Base-by-base conservation (phyloP, 1,284 basidiomycete species). In the Ganoderma lucidum region DNA sequence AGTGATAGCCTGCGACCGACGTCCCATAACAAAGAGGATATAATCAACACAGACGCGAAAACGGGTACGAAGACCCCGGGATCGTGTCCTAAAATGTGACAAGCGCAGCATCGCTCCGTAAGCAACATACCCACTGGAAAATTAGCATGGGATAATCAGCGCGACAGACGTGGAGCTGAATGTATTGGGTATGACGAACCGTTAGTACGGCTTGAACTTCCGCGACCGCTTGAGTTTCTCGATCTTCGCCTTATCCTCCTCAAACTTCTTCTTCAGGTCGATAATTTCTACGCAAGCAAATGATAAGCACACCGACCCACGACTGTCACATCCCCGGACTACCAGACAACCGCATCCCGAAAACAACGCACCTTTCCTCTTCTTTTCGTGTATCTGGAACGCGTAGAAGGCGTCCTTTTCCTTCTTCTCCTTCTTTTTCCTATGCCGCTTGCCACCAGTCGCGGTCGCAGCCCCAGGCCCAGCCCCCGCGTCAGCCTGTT, bases 331-430 rank as follows among this genome's bases (percentile, higher is more conserved):
- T n/a, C 23, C 28, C 62, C 64, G 63, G 64, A 64, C 51, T 19
- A 48, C 32, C 19, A 66, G 28, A 63, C 15, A 59, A n/a, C 56
- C 35, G 56, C n/a, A 59, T n/a, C 58, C 53, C 62, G 45, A 66
- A 14, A 45, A 65, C 37, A 41, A 66, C 89, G 73, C 78, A 96
- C 95, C 90, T 81, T 92, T 88, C 69, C 94, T 84, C 79, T 96
- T 96, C 82, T 92, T 91, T 80, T 97, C 96, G 68, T 93, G 91
- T 74, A 90, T 88, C 80, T 97, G 95, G 86, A 96, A 97, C 30
- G 89, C 90, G 81, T 97, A 97, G 78, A 97, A 96, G 17, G 86
- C 85, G 10, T 86, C 87, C 78, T 93, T 93, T 76, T 94, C 91
- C 77, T 88, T 88, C 69, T 84, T 83, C 75, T 90, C 89, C 81